Evolutionary conservation across 352 stramenopile species (phyloP).

Genomic region (Globisporangium canariense): DNA sequence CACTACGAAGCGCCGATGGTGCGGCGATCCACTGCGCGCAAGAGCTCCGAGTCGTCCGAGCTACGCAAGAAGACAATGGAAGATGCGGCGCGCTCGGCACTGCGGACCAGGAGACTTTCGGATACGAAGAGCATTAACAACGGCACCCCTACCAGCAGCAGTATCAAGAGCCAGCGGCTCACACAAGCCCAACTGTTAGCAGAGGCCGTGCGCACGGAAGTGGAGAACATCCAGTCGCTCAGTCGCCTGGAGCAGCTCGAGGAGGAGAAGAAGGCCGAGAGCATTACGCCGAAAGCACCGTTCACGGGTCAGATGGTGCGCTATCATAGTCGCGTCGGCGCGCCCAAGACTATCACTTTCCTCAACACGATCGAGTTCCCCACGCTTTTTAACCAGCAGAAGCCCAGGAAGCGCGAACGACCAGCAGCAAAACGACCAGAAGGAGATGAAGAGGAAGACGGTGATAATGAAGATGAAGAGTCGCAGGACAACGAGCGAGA

Average conservation of each 20-base stretch:
- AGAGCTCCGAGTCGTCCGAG: conserved; percentile 59
- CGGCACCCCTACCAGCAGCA: conserved; percentile 18
- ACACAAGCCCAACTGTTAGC: conserved; percentile 67
- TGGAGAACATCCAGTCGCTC: conserved; percentile 79
- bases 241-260: conserved; percentile 75
- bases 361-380: conserved; percentile 68
- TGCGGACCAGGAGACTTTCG: conserved; percentile 21
- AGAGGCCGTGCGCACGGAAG: conserved; percentile 74
- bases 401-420: conserved; percentile 52
- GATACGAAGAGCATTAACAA: conserved; percentile 1
- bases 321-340: conserved; percentile 59
- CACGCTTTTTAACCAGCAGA: conserved; percentile 58
- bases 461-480: conserved; percentile 29
- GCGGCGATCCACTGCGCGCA: conserved; percentile 53
- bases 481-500: not conserved
- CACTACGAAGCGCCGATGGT: conserved; percentile 42
- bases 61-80: conserved; percentile 49
- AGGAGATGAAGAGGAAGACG: conserved; percentile 27
- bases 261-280: conserved; percentile 79
- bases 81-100: conserved; percentile 44
- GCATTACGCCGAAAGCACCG: conserved; percentile 58
- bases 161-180: conserved; percentile 27
- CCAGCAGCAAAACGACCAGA: conserved; percentile 31
- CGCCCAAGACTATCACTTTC: conserved; percentile 80
- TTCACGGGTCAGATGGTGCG: conserved; percentile 68